Evolutionary conservation across 2,329 filamentous ascomycete species (phyloP).

Genomic region (Penicillium crustosum): DNA sequence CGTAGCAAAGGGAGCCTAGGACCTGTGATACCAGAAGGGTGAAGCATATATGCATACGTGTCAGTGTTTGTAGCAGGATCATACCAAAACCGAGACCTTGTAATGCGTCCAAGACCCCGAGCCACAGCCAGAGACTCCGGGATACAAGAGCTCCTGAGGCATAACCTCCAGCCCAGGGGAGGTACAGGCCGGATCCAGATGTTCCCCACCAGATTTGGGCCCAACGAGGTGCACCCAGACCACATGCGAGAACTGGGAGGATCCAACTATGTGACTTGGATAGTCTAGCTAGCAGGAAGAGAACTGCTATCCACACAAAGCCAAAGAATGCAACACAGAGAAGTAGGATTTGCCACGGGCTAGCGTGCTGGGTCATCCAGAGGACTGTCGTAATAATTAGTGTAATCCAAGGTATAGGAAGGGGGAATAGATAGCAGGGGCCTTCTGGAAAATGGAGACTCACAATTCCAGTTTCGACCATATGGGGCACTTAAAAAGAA

Average conservation of each 20-base stretch:
- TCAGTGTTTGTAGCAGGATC: conserved; percentile 65
- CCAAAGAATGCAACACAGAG: conserved; percentile 52
- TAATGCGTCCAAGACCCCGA: conserved; percentile 63
- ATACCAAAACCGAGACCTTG: conserved; percentile 68
- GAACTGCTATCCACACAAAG: conserved; percentile 54
- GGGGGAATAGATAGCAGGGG: too few species aligned
- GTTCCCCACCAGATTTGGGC: conserved; percentile 67
- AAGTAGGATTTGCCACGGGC: conserved; percentile 57
- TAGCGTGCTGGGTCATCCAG: conserved; percentile 58
- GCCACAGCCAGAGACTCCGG: conserved; percentile 64
- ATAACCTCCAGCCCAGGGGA: conserved; percentile 62
- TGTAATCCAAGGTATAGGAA: not conserved
- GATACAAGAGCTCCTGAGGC: conserved; percentile 57
- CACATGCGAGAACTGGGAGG: conserved; percentile 66
- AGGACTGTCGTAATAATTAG: conserved; percentile 43
- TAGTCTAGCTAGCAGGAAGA: conserved; percentile 54
- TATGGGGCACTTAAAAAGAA: conserved; percentile 67
- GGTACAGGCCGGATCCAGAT: conserved; percentile 59
- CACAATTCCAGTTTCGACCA: conserved; percentile 65
- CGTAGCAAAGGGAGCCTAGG: conserved; percentile 59
- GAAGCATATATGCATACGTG: conserved; percentile 64
- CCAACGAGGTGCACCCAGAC: conserved; percentile 65
- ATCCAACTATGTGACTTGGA: conserved; percentile 65
- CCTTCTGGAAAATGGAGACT: conserved; percentile 10
- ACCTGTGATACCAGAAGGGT: conserved; percentile 62